Conservation (phyloP, 305 asterid species). For the Fraxinus paxiana region DNA sequence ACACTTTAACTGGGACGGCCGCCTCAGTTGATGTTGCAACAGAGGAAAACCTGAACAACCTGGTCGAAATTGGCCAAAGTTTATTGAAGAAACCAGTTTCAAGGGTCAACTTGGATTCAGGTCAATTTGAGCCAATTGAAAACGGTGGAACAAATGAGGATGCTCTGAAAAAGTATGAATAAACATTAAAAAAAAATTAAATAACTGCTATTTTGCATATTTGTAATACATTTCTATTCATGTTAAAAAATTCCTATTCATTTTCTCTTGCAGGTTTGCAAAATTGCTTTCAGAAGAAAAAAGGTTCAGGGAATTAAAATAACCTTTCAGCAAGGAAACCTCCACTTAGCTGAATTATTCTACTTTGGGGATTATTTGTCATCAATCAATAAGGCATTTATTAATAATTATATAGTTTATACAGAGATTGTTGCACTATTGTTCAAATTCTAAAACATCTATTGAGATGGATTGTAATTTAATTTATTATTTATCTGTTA, state of each 20-base stretch:
- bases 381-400: not conserved
- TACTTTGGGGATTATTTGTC: not conserved
- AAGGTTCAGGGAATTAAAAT: constrained; percentile 21
- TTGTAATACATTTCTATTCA: not conserved
- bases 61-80: constrained; percentile 28
- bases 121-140: constrained; percentile 23
- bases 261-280: constrained; percentile 26
- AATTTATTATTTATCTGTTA: not conserved
- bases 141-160: constrained; percentile 37
- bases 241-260: not conserved
- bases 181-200: not conserved
- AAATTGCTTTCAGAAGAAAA: constrained; percentile 28
- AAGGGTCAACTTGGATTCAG: constrained; percentile 37
- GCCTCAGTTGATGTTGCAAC: constrained; percentile 43
- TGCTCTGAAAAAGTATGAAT: constrained; percentile 32
- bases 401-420: not conserved
- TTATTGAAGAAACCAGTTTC: constrained; percentile 39
- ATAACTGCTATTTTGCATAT: no score
- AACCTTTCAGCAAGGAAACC: constrained; percentile 3
- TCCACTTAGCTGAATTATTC: not conserved
- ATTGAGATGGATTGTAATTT: not conserved
- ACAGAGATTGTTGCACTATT: not conserved
- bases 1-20: constrained; percentile 25
- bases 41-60: constrained; percentile 30
- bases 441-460: not conserved